Evolutionary conservation across 1,139 yeast genomes (phyloP).

Genomic region (Keqinozyma sinolaborantium): DNA sequence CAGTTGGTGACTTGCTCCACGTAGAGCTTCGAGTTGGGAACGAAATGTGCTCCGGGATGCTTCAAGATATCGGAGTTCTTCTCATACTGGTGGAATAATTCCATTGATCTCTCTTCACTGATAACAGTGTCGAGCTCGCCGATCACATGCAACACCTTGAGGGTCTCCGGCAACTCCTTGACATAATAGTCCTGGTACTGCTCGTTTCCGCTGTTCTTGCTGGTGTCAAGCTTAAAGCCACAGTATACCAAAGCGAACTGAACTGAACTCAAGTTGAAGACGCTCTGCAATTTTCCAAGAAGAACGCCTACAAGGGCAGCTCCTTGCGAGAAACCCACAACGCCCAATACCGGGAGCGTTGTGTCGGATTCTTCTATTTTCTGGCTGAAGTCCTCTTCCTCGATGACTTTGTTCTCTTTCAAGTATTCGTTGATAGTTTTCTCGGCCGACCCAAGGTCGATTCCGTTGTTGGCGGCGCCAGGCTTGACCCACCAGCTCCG

Average conservation of each 20-base stretch:
- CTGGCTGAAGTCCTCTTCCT: constrained; percentile 24
- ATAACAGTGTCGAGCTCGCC: constrained; percentile 92
- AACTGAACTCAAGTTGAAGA: constrained; percentile 34
- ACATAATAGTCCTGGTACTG: constrained; percentile 29
- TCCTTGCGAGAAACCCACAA: constrained; percentile 46
- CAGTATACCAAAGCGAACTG: constrained; percentile 74
- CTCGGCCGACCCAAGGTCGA: constrained; percentile 27
- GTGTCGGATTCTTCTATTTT: constrained; percentile 19
- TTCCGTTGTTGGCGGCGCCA: constrained; percentile 16
- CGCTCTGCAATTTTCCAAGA: constrained; percentile 25
- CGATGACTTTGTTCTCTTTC: constrained; percentile 25
- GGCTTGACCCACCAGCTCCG: constrained; percentile 41
- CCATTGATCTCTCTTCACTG: constrained; percentile 63
- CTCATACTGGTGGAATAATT: constrained; percentile 52
- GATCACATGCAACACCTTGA: constrained; percentile 63
- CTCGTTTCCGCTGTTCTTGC: constrained; percentile 26
- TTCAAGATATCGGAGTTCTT: constrained; percentile 45
- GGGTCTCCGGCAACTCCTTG: constrained; percentile 15
- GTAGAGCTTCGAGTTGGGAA: constrained; percentile 66
- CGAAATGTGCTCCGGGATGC: constrained; percentile 88
- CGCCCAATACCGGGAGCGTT: constrained; percentile 34
- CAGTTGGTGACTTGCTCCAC: constrained; percentile 58
- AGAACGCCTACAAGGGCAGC: constrained; percentile 49
- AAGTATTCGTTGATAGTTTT: constrained; percentile 28
- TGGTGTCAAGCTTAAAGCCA: constrained; percentile 67